Conservation (phyloP, 768 basidiomycete genomes). For the Agaricus sinodeliciosus region DNA sequence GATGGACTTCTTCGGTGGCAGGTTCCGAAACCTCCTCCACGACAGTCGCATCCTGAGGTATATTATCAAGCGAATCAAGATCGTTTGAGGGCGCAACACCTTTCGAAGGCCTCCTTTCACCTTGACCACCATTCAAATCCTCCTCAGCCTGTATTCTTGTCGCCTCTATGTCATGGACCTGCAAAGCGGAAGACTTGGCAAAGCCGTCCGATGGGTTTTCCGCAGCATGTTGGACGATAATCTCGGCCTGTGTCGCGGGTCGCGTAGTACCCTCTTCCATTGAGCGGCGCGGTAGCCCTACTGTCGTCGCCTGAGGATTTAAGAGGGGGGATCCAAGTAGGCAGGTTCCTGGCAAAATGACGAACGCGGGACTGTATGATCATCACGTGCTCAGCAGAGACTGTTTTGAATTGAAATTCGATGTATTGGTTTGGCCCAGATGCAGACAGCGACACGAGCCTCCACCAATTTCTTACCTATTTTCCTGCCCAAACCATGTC, state of each 20-base stretch:
- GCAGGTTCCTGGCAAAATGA: neutral
- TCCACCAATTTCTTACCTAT: neutral
- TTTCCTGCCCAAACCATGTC: slow-evolving; percentile 18
- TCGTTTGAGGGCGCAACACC: neutral
- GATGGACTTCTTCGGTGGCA: neutral
- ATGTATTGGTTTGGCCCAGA: neutral
- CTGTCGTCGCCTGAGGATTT: neutral
- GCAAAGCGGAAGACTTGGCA: slow-evolving; percentile 4
- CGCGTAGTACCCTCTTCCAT: slow-evolving; percentile 7
- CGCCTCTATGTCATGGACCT: neutral
- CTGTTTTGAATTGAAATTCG: neutral
- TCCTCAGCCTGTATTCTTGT: neutral
- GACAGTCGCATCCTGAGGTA: neutral
- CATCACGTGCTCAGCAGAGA: slow-evolving; percentile 3
- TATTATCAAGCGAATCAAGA: neutral
- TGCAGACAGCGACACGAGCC: neutral
- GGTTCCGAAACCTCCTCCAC: neutral
- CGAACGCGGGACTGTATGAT: neutral
- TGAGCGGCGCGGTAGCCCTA: neutral
- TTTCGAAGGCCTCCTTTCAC: neutral
- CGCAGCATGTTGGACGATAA: neutral
- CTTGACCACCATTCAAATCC: neutral
- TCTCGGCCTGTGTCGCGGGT: neutral
- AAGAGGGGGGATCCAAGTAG: neutral
- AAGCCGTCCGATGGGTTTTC: neutral